These are phyloP conservation scores for Buxus sempervirens DNA, from an alignment of 164 flowering plant genomes.

Conservation along the genomic window DNA sequence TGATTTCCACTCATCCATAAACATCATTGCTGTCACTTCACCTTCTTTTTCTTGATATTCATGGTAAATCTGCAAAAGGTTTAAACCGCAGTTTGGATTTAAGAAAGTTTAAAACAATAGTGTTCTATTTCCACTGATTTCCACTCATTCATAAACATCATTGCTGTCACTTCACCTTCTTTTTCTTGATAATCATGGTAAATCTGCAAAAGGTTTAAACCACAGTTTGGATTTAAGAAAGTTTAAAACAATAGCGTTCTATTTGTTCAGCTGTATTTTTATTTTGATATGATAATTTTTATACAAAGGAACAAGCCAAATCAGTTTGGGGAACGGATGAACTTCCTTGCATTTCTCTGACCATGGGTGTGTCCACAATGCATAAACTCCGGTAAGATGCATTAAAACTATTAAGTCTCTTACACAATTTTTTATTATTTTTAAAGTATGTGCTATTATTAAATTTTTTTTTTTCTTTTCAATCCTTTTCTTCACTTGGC, in stretches of 20 bases:
- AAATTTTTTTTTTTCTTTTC: too few relatives aligned
- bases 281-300: conserved; percentile 1
- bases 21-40: not conserved
- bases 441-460: too few relatives aligned
- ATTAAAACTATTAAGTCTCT: too few relatives aligned
- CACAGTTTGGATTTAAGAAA: not conserved
- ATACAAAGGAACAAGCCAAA: conserved; percentile 57
- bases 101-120: not conserved
- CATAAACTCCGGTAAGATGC: conserved; percentile 77
- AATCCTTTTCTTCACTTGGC: too few relatives aligned
- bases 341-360: conserved; percentile 66
- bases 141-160: not conserved
- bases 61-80: not conserved
- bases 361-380: conserved; percentile 73
- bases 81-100: not conserved
- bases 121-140: not conserved
- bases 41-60: too few relatives aligned
- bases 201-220: not conserved
- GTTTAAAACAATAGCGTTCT: not conserved
- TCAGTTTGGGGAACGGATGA: conserved; percentile 67
- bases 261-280: too few relatives aligned
- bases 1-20: not conserved
- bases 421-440: too few relatives aligned
- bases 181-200: too few relatives aligned
- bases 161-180: too few relatives aligned